A percentile compares a stretch with the other conserved stretches of the same genome.
Evolutionary conservation across 805 yeast species (phyloP).

Genomic region (Blastobotrys americana): DNA sequence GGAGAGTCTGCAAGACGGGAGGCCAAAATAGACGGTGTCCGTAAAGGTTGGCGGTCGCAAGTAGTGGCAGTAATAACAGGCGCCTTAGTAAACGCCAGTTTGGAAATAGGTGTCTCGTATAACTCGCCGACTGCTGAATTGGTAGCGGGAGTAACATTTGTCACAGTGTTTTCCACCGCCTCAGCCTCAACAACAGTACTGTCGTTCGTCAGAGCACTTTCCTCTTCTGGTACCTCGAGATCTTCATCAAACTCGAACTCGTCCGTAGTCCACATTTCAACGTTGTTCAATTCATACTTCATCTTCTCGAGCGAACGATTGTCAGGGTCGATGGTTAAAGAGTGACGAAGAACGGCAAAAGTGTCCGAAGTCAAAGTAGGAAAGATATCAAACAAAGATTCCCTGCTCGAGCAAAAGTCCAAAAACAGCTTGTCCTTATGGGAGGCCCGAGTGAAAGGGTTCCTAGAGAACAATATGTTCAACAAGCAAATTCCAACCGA

Average conservation of each 20-base stretch:
- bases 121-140: conserved; percentile 4
- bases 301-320: conserved; percentile 64
- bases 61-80: conserved; percentile 22
- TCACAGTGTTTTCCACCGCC: not conserved
- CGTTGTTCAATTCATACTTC: conserved; percentile 50
- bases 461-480: conserved; percentile 79
- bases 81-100: conserved; percentile 5
- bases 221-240: conserved; percentile 34
- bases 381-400: conserved; percentile 84
- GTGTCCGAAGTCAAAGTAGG: conserved; percentile 82
- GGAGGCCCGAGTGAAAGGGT: conserved; percentile 78
- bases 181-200: not conserved
- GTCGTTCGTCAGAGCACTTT: conserved; percentile 5
- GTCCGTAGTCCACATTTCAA: conserved; percentile 73
- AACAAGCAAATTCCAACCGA: conserved; percentile 76
- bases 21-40: conserved; percentile 26
- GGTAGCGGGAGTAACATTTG: not conserved
- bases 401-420: conserved; percentile 81
- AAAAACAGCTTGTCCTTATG: conserved; percentile 73
- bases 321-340: conserved; percentile 77
- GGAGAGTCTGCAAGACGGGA: conserved; percentile 6
- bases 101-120: conserved; percentile 1
- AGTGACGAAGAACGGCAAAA: conserved; percentile 71
- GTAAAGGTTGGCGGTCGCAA: conserved; percentile 26
- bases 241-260: conserved; percentile 58